Conservation (phyloP, 148 eudicot genomes). For the Hydrangea macrophylla region DNA sequence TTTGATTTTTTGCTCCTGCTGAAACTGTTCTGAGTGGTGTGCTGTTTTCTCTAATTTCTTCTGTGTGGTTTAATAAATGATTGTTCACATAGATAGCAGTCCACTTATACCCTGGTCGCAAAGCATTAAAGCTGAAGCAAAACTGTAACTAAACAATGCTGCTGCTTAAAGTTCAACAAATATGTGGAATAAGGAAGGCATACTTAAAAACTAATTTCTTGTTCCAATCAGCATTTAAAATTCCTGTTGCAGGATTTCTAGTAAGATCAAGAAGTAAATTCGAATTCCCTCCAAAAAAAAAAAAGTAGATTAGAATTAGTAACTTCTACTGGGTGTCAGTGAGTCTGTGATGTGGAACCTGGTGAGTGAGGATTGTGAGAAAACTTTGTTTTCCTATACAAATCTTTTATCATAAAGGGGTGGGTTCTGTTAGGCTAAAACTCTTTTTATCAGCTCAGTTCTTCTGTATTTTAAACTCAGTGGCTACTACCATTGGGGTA, state of each 20-base stretch:
- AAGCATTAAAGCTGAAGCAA: background rate
- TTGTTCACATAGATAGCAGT: background rate
- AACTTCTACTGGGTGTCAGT: background rate
- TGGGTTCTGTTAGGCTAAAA: too few species aligned
- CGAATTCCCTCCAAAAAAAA: too few species aligned
- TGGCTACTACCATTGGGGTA: background rate
- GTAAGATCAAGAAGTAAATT: background rate
- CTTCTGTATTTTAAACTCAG: background rate
- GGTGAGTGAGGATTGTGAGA: background rate
- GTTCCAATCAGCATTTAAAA: background rate
- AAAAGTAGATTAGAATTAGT: too few species aligned
- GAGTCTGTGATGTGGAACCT: background rate
- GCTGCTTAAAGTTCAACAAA: background rate
- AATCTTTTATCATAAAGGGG: background rate
- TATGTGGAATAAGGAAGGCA: background rate
- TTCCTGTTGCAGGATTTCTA: background rate
- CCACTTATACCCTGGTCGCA: background rate
- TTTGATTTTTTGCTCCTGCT: background rate
- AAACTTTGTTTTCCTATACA: background rate
- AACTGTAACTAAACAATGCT: background rate
- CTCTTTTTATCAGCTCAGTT: too few species aligned
- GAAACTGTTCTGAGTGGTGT: too few species aligned
- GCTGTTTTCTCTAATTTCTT: too few species aligned
- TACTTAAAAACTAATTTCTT: too few species aligned
- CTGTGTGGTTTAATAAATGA: background rate